These are phyloP conservation scores for Syzygium malaccense DNA, from an alignment of 441 rosid genomes.

Conservation along the genomic window DNA sequence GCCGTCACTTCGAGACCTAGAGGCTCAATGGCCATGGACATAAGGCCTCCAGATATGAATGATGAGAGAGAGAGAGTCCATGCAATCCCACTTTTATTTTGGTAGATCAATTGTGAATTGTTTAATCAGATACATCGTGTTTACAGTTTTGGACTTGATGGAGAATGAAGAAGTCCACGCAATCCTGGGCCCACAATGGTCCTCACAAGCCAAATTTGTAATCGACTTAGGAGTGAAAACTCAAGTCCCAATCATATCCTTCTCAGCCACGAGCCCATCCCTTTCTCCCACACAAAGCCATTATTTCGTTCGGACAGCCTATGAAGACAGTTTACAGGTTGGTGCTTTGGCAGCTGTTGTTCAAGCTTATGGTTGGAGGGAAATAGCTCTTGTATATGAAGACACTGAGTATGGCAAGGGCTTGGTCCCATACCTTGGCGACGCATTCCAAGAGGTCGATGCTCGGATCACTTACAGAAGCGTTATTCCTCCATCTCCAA, in stretches of 20 bases:
- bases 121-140: background rate
- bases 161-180: background rate
- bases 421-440: background rate
- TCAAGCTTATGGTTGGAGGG: background rate
- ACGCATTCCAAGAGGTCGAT: background rate
- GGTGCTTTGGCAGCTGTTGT: background rate
- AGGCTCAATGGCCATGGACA: too few relatives aligned
- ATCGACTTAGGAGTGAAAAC: background rate
- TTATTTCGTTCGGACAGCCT: background rate
- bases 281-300: background rate
- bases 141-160: background rate
- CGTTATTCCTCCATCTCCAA: background rate
- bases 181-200: background rate
- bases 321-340: background rate
- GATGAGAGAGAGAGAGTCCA: background rate
- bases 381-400: background rate
- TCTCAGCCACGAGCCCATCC: background rate
- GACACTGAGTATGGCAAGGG: background rate
- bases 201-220: background rate
- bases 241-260: background rate
- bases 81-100: background rate
- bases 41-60: too few relatives aligned
- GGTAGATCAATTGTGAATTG: background rate
- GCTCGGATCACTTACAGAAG: background rate
- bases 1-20: too few relatives aligned